Evolutionary conservation across 495 filamentous ascomycete genomes (phyloP).

Genomic region (Penicillium waksmanii): DNA sequence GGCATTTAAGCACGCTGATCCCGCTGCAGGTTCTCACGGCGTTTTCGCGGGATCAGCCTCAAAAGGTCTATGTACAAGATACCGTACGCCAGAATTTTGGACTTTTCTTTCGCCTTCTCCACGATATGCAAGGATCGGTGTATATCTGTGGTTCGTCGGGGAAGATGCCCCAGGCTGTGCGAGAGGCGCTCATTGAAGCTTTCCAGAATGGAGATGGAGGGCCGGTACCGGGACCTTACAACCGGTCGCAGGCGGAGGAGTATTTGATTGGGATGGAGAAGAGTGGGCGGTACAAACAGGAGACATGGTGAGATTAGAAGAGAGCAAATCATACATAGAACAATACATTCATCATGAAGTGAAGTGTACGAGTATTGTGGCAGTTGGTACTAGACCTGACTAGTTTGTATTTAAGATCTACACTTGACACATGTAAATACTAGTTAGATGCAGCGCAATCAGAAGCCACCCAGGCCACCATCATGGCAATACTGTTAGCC

Average conservation of each 20-base stretch:
- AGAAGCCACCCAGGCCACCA: background rate
- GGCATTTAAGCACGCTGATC: conserved; percentile 35
- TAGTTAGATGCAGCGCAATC: conserved; percentile 2
- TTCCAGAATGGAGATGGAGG: conserved; percentile 50
- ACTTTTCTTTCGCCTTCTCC: conserved; percentile 62
- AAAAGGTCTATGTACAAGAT: conserved; percentile 91
- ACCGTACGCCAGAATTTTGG: conserved; percentile 64
- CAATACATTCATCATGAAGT: too few species aligned
- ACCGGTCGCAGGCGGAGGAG: conserved; percentile 56
- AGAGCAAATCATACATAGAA: background rate
- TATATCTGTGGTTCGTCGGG: conserved; percentile 85
- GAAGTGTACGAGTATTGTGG: too few species aligned
- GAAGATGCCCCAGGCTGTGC: conserved; percentile 86
- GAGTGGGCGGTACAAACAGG: conserved; percentile 72
- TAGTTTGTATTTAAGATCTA: background rate
- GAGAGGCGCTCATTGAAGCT: conserved; percentile 76
- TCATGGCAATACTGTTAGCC: too few species aligned
- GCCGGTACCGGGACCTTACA: conserved; percentile 31
- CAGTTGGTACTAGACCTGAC: too few species aligned
- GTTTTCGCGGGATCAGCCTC: conserved; percentile 77
- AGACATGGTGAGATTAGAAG: conserved; percentile 64
- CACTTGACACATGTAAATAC: background rate
- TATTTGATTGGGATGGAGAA: conserved; percentile 67
- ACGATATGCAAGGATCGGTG: conserved; percentile 56
- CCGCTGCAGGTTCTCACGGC: conserved; percentile 68